These are phyloP conservation scores for Trapa incisa DNA, from an alignment of 345 rosid genomes.

Conservation along the genomic window DNA sequence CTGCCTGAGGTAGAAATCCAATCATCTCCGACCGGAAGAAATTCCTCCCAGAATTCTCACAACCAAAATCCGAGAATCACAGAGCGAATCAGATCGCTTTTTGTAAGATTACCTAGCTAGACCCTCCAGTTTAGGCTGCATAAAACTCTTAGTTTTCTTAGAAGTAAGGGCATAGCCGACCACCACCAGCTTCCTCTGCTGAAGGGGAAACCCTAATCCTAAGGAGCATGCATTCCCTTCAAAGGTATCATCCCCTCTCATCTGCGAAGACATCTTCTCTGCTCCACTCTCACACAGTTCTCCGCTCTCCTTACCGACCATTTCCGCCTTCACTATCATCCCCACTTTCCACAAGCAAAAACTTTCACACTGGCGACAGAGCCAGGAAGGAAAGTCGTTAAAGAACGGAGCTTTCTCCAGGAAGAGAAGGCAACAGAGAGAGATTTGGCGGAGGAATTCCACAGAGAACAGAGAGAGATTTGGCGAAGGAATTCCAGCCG, in stretches of 20 bases:
- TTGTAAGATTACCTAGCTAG: constrained; percentile 43
- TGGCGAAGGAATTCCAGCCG: background rate
- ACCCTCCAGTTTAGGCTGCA: constrained; percentile 62
- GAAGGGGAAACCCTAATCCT: constrained; percentile 18
- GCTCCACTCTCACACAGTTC: constrained; percentile 11
- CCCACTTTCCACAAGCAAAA: background rate
- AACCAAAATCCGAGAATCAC: background rate
- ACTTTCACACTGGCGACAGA: constrained; percentile 3
- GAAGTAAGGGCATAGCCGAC: constrained; percentile 84
- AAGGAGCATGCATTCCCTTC: constrained; percentile 9
- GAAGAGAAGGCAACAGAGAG: background rate
- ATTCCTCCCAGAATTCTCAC: background rate
- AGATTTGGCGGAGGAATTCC: background rate
- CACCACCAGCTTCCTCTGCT: constrained; percentile 27
- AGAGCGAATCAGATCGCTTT: background rate
- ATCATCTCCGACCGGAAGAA: background rate
- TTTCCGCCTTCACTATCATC: constrained; percentile 19
- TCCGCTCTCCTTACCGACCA: constrained; percentile 7
- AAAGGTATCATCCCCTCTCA: constrained; percentile 8
- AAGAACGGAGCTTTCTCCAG: background rate
- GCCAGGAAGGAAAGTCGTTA: background rate
- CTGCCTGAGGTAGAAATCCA: background rate
- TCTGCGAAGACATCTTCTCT: constrained; percentile 7
- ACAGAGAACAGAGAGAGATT: background rate
- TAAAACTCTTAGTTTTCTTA: constrained; percentile 65